A percentile compares a stretch with the other conserved stretches of the same genome.
Evolutionary conservation across 2,329 filamentous ascomycete genomes (phyloP).

Genomic region (Fusarium mundagurra): DNA sequence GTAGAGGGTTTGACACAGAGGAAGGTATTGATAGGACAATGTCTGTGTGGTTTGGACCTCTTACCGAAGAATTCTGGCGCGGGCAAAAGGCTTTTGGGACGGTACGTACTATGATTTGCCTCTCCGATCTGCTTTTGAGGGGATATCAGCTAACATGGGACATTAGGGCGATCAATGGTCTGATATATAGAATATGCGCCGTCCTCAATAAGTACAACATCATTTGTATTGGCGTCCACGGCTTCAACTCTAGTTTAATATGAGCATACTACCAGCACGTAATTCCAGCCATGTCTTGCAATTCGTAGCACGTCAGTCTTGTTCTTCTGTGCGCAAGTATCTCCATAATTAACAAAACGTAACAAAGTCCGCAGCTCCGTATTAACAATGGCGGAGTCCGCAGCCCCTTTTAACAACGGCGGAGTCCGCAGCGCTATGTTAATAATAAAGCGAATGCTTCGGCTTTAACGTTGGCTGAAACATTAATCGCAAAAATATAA

Average conservation of each 20-base stretch:
- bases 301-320: too few relatives aligned
- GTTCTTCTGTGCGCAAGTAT: background rate
- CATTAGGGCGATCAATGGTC: background rate
- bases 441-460: background rate
- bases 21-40: background rate
- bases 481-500: background rate
- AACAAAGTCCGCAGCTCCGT: background rate
- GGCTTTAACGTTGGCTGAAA: rapidly evolving
- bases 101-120: background rate
- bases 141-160: rapidly evolving
- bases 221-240: background rate
- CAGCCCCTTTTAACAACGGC: background rate
- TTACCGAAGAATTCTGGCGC: background rate
- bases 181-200: rapidly evolving
- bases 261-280: rapidly evolving
- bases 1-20: background rate
- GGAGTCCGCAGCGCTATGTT: background rate
- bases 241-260: rapidly evolving
- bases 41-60: background rate
- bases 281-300: rapidly evolving
- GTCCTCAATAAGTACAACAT: background rate
- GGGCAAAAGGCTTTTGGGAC: background rate
- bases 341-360: background rate
- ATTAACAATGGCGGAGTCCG: background rate
- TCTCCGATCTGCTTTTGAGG: rapidly evolving